Conservation (phyloP, 345 rosid genomes). For the Raphanus sativus region DNA sequence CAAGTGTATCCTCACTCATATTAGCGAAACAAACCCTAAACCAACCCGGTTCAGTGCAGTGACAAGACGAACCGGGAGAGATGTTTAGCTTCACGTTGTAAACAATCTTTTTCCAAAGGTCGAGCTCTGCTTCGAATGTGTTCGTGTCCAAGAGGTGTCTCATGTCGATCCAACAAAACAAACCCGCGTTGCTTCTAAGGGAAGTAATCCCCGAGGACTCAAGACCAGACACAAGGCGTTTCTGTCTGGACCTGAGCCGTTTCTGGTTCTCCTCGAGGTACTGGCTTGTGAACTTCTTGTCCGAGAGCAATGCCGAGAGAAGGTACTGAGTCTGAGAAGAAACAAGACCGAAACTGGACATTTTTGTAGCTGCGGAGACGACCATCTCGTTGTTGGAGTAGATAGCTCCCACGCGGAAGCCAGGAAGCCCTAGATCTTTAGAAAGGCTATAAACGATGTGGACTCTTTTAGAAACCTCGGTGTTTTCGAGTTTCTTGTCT, state of each 20-base stretch:
- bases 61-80: background rate
- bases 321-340: background rate
- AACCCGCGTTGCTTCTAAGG: background rate
- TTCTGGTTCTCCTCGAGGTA: background rate
- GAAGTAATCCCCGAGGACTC: background rate
- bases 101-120: background rate
- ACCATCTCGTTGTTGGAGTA: background rate
- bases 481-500: background rate
- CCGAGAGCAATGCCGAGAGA: background rate
- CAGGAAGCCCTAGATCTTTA: background rate
- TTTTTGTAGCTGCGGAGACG: background rate
- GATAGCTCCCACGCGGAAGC: background rate
- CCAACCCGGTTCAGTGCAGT: conserved; percentile 1
- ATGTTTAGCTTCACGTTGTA: background rate
- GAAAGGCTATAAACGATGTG: background rate
- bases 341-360: background rate
- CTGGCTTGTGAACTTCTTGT: background rate
- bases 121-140: background rate
- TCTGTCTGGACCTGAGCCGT: background rate
- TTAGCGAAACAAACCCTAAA: background rate
- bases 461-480: background rate
- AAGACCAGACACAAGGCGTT: background rate
- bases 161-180: background rate
- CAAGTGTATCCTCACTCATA: background rate
- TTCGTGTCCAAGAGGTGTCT: background rate